Evolutionary conservation across 2,329 filamentous ascomycete genomes (phyloP).

Genomic region (Colletotrichum melonis): DNA sequence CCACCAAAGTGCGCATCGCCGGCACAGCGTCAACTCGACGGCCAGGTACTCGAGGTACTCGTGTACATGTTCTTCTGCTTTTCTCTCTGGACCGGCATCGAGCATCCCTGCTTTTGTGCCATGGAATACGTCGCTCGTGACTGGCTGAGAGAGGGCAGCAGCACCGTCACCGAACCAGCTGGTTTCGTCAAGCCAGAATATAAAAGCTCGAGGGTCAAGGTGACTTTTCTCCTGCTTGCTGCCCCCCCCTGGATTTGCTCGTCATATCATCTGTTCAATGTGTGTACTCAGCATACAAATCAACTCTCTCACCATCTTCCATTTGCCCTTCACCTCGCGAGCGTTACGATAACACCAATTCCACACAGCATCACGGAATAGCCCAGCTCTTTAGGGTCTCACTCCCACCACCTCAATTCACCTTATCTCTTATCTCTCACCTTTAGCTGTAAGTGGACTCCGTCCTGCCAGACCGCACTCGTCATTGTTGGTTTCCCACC

Average conservation of each 20-base stretch:
- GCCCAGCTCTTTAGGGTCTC: neutral
- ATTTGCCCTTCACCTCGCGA: constrained; percentile 11
- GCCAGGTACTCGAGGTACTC: constrained; percentile 16
- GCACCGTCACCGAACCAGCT: constrained; percentile 34
- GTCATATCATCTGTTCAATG: constrained; percentile 33
- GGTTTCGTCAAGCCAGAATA: constrained; percentile 35
- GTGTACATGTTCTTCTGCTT: constrained; percentile 1
- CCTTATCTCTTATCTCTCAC: constrained; percentile 16
- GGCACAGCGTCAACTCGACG: neutral
- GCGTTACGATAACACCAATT: constrained; percentile 28
- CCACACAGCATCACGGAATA: neutral
- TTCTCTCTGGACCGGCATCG: constrained; percentile 29
- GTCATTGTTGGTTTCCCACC: constrained; percentile 8
- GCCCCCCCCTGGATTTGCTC: neutral
- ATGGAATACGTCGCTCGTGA: constrained; percentile 32
- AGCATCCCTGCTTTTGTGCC: constrained; percentile 27
- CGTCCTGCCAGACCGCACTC: constrained; percentile 5
- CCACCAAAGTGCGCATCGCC: neutral
- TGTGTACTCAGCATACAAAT: constrained; percentile 21
- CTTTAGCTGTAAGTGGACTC: constrained; percentile 30
- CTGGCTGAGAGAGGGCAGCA: constrained; percentile 29
- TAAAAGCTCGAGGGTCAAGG: constrained; percentile 30
- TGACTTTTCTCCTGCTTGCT: constrained; percentile 5
- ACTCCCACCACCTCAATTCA: neutral
- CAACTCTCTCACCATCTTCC: neutral